Evolutionary conservation across 148 eudicot species (phyloP).

Genomic region (Silene latifolia): DNA sequence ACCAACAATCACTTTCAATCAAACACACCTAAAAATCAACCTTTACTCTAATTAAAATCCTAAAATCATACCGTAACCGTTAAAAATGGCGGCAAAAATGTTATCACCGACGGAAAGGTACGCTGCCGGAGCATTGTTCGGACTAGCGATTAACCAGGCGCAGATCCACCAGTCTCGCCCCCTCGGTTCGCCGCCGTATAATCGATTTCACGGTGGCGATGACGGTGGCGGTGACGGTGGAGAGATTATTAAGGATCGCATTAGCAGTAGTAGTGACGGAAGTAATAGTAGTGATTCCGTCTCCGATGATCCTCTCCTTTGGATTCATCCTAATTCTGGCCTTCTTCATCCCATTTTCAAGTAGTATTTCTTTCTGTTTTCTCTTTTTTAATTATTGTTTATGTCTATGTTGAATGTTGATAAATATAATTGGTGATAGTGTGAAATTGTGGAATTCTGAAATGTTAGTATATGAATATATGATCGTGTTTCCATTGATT

Average conservation of each 20-base stretch:
- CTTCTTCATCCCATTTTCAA: slow-evolving; percentile 83
- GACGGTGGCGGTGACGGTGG: slow-evolving; percentile 21
- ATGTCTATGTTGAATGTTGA: no score
- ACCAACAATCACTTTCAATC: background rate
- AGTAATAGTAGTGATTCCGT: slow-evolving; percentile 54
- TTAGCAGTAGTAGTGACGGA: slow-evolving; percentile 37
- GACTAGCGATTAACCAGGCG: slow-evolving; percentile 66
- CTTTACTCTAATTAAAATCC: background rate
- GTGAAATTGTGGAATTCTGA: no score
- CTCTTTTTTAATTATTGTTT: background rate
- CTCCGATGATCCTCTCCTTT: slow-evolving; percentile 56
- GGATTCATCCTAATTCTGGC: slow-evolving; percentile 53
- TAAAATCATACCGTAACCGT: background rate
- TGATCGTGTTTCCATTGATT: background rate
- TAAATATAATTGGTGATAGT: no score
- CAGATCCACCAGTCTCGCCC: slow-evolving; percentile 71
- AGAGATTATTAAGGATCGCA: slow-evolving; percentile 2
- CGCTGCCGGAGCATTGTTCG: slow-evolving; percentile 74
- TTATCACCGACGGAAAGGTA: slow-evolving; percentile 64
- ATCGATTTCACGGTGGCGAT: slow-evolving; percentile 16
- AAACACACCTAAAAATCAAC: background rate
- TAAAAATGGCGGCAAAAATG: slow-evolving; percentile 39
- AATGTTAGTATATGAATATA: background rate
- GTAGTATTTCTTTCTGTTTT: slow-evolving; percentile 18
- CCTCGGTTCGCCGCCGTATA: slow-evolving; percentile 29